These are phyloP conservation scores for Suhomyces xylopsoci DNA, from an alignment of 805 yeast genomes.

Conservation along the genomic window DNA sequence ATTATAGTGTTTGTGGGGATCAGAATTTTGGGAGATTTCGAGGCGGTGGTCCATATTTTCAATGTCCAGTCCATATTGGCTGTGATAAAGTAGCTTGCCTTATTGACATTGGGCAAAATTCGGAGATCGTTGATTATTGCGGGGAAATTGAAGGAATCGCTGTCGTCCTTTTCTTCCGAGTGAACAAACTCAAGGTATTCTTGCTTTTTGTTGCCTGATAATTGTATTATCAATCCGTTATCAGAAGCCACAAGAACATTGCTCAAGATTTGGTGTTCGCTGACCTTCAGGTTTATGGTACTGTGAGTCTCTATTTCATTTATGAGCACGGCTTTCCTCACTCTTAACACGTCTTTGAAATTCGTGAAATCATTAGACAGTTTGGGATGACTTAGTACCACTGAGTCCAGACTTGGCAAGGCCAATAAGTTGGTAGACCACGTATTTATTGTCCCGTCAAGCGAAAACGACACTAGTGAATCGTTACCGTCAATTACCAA, in stretches of 20 bases:
- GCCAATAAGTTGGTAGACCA: constrained; percentile 36
- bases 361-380: constrained; percentile 8
- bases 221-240: constrained; percentile 16
- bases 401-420: constrained; percentile 21
- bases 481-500: constrained; percentile 19
- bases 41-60: constrained; percentile 16
- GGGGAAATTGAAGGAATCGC: constrained; percentile 3
- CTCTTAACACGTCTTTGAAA: constrained; percentile 6
- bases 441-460: constrained; percentile 26
- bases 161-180: constrained; percentile 4
- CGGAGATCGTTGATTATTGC: constrained; percentile 5
- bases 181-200: constrained; percentile 10
- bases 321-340: constrained; percentile 5
- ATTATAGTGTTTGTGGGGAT: constrained; percentile 21
- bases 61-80: constrained; percentile 24
- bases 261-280: constrained; percentile 16
- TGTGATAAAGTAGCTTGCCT: constrained; percentile 11
- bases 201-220: constrained; percentile 15
- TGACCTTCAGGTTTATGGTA: not conserved
- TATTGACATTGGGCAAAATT: not conserved
- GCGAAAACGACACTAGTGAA: constrained; percentile 18
- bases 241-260: constrained; percentile 18
- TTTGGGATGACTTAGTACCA: constrained; percentile 11
- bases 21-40: constrained; percentile 11
- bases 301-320: not conserved